Evolutionary conservation across 176 grass and related monocot genomes (phyloP).

Genomic region (Aegilops bicornis): DNA sequence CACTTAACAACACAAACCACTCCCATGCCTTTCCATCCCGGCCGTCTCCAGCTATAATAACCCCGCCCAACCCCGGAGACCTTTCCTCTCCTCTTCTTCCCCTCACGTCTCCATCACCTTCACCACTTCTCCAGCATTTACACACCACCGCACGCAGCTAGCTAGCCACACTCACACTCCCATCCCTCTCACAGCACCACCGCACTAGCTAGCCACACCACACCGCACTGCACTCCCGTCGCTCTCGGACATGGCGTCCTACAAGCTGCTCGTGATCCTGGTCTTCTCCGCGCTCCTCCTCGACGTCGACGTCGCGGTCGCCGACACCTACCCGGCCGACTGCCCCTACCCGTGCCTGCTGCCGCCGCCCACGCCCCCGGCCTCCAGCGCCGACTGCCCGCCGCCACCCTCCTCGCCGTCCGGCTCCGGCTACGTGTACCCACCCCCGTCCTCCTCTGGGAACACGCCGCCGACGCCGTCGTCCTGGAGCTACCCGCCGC

Average conservation of each 20-base stretch:
- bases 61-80: not conserved
- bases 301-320: not conserved
- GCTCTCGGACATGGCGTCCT: not conserved
- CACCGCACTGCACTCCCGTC: not conserved
- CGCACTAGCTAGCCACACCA: not conserved
- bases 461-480: constrained; percentile 8
- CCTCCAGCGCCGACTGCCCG: constrained; percentile 27
- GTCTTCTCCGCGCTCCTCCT: constrained; percentile 19
- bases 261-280: constrained; percentile 22
- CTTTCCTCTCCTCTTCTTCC: not conserved
- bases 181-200: not conserved
- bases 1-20: not conserved
- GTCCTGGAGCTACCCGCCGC: constrained; percentile 59
- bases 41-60: no score
- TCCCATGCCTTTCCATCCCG: not conserved
- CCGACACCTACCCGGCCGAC: constrained; percentile 39
- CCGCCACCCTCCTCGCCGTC: constrained; percentile 39
- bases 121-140: no score
- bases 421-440: not conserved
- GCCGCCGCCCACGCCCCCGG: constrained; percentile 45
- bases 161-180: not conserved
- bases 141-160: no score
- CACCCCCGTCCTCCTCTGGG: not conserved
- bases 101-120: not conserved
- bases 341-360: constrained; percentile 78